Percentiles rank a stretch among this genome's conserved stretches.
phyloP scores from a whole-genome alignment of 2,329 filamentous ascomycete genomes.

The Myriosclerotinia duriaeana region DNA sequence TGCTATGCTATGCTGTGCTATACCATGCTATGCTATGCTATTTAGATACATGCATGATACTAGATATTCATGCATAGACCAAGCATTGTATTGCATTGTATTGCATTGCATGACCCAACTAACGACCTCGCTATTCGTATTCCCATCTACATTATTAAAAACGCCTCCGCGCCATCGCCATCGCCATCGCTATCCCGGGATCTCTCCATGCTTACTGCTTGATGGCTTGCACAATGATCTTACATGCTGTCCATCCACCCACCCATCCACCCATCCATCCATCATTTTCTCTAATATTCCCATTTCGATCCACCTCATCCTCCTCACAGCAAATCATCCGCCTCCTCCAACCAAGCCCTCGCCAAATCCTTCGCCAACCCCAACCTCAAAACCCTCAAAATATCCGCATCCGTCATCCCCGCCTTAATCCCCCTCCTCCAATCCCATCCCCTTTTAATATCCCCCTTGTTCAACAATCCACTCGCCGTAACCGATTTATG shows the following conservation, averaged over 20 bases:
- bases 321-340: slow-evolving; percentile 47
- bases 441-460: slow-evolving; percentile 66
- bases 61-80: neutral
- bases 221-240: slow-evolving; percentile 9
- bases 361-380: slow-evolving; percentile 74
- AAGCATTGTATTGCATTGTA: neutral
- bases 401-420: slow-evolving; percentile 61
- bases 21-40: too few species aligned
- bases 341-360: slow-evolving; percentile 65
- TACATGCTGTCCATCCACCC: neutral
- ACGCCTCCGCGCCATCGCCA: neutral
- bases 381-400: slow-evolving; percentile 70
- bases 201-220: neutral
- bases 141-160: neutral
- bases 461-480: slow-evolving; percentile 48
- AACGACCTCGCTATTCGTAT: neutral
- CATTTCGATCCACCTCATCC: neutral
- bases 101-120: neutral
- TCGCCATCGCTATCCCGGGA: neutral
- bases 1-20: too few species aligned
- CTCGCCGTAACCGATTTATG: slow-evolving; percentile 60
- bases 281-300: neutral
- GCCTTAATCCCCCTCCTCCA: slow-evolving; percentile 62
- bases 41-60: too few species aligned
- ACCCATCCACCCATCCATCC: too few species aligned